Base-by-base conservation (phyloP, 176 grass and related monocot genomes). In the Zizania latifolia region DNA sequence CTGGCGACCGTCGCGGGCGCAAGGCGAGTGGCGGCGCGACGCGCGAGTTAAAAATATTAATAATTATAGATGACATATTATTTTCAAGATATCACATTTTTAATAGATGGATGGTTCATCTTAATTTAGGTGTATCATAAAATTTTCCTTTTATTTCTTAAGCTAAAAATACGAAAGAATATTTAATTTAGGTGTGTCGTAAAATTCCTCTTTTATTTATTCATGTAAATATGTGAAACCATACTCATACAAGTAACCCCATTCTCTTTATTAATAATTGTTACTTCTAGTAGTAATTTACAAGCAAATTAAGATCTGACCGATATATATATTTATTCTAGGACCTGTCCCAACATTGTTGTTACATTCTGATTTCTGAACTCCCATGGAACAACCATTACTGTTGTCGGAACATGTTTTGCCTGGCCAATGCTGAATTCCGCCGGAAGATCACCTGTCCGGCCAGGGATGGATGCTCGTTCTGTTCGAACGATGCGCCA, bases 241-340 rank as follows among this genome's bases (percentile, higher is more conserved):
- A 67, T 10, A 58, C 76, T 59, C 51, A 38, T 62, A 61, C 74
- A 83, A 35, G 74, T 83, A 63, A 81, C 61, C 74, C 36, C 51
- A 3, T 59, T 74, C 60, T 55, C 3, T 83, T 73, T 78, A 67
- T 87, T 87, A n/a, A n/a, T n/a, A n/a, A n/a, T n/a, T n/a, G n/a
- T n/a, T n/a, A n/a, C n/a, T n/a, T n/a, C n/a, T n/a, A 55, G 19
- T 66, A 65, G 21, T 68, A 88, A 88, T 88, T 87, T 88, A 88
- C 80, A 88, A 62, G 8, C 68, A 83, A 83, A n/a, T n/a, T n/a
- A n/a, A 87, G 74, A 39, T 43, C 61, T 74, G 74, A 38, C 44
- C 26, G 68, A 59, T 65, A 56, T 28, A 83, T 29, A 72, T 59
- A 36, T 38, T 53, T 75, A 64, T 29, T 38, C 10, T 72, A 78